Evolutionary conservation across 352 stramenopile genomes (phyloP), one percentile per base, ranked within the genome.

Genomic region (Aphanomyces astaci): DNA sequence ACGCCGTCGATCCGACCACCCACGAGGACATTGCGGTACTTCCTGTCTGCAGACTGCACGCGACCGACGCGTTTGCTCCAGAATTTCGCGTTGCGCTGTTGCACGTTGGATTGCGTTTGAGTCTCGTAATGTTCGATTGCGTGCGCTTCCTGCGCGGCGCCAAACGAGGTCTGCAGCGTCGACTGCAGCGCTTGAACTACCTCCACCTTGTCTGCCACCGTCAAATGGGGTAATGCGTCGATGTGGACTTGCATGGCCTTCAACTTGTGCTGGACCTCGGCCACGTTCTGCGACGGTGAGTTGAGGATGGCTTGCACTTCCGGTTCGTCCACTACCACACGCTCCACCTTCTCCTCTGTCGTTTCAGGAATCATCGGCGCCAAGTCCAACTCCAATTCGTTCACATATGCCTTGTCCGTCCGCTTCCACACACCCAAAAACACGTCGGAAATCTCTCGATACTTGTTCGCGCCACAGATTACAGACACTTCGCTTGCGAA

Each of bases 401-500:
- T 63, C 27, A 94, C 66, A 57, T 92, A 85, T 32, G 62, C 68
- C n/a, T 83, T 82, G 63, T 87, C 81, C n/a, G 83, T 92, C 66
- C 86, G 84, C 43, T 82, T 84, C 86, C 86, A 94, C 13, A 86
- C 76, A 60, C 78, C 75, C 24, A 93, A 65, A 63, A 94, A 93
- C 11, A 93, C 79, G 53, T 94, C 84, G 51, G 92, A 86, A 70
- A 94, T 87, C 71, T 86, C 79, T 49, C 86, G 84, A 73, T 86
- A 94, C 62, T 82, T 84, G 68, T 94, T 93, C 62, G 92, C 40
- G 10, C 83, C 86, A 64, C 78, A 85, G 63, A 94, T 84, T 25
- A 93, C 84, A 3, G 86, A 82, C 76, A 94, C 84, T 56, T 94
- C 86, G 73, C 84, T 93, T 55, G 86, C 86, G 71, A 92, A 94